Base-by-base conservation (phyloP, 2,329 filamentous ascomycete species). In the Fusarium hostae region DNA sequence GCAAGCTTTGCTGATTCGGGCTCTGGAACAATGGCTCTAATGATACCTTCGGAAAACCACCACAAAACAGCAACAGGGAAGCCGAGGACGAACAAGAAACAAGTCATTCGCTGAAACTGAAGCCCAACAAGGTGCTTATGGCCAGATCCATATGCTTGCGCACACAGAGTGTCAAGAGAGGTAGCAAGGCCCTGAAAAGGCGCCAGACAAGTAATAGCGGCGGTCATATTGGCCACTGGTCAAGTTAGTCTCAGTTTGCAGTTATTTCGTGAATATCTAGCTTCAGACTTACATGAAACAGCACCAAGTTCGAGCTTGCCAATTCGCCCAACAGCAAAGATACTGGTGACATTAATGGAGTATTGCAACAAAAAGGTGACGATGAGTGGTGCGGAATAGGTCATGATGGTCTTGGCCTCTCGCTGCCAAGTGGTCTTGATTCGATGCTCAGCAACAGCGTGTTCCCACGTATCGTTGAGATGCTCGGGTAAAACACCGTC, bases 341-440 rank as follows among this genome's bases (percentile, higher is more conserved):
- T 90, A 78, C 91, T 92, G 1, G 92, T 89, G 43, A 95, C 91
- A n/a, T 92, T 95, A 77, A 96, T 87, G 35, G 92, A 95, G 79
- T 95, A 95, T 79, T 96, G 93, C 35, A 96, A 84, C 56, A 94
- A 71, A 76, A 95, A 95, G 0, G 93, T 95, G 45, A 76, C 66
- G 45, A 94, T 88, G 55, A 95, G 82, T 2, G 92, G 92, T 34
- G 86, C 84, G 5, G 92, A 91, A 78, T 95, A 95, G 69, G 87
- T 86, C 34, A 87, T 83, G 43, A 98, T 86, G 2, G 94, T 94
- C 83, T 95, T 94, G 44, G 92, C 86, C 84, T 98, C 95, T 69
- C 95, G 90, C 80, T 92, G 91, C 94, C 95, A 98, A 9, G 94
- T 97, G 8, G 95, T 98, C 58, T 91, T 91, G 72, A 98, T 95